Evolutionary conservation across 208 protist genomes (phyloP), one percentile per base, ranked within the genome.

Genomic region (Kentomonas sorsogonicus): DNA sequence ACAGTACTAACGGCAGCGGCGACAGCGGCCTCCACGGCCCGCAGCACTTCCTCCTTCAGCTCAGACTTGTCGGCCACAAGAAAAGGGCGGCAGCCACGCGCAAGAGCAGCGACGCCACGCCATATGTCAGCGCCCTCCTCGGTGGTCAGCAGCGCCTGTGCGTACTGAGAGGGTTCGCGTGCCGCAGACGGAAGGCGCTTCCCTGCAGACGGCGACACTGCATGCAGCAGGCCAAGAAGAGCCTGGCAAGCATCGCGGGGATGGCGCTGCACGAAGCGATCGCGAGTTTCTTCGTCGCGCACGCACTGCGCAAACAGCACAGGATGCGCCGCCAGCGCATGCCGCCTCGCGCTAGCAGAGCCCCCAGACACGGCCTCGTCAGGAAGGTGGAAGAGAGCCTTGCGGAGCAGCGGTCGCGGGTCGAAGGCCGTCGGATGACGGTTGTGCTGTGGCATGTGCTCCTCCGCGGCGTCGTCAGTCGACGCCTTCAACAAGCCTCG

Each of bases 221-320:
- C n/a, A n/a, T n/a, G n/a, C n/a, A n/a, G n/a, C n/a, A n/a, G n/a
- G 20, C 34, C 34, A 72, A 46, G 15, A 69, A 53, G 13, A 69
- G 31, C 13, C 66, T 44, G 1, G 23, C 59, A 6, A 71, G 39
- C 7, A 18, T 44, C 7, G 59, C 75, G 6, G 63, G 55, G 15
- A 56, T 60, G 26, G 64, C 74, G 53, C 74, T 67, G 18, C 50
- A 82, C 47, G 11, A 88, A 58, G 18, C 69, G 74, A 22, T 81
- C 66, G n/a, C 69, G 68, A 2, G 75, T 75, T 0, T 36, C 51
- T 5, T 78, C 60, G 29, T 86, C 78, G 1, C 73, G 55, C 45
- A 84, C 60, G 30, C 70, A 81, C 3, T 47, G 73, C 0, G 78
- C 60, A 47, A 87, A 70, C 33, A 89, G 48, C 10, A 63, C 15